Base-by-base conservation (phyloP, 371 early-diverging fungal species). In the Fennellomyces sp. region DNA sequence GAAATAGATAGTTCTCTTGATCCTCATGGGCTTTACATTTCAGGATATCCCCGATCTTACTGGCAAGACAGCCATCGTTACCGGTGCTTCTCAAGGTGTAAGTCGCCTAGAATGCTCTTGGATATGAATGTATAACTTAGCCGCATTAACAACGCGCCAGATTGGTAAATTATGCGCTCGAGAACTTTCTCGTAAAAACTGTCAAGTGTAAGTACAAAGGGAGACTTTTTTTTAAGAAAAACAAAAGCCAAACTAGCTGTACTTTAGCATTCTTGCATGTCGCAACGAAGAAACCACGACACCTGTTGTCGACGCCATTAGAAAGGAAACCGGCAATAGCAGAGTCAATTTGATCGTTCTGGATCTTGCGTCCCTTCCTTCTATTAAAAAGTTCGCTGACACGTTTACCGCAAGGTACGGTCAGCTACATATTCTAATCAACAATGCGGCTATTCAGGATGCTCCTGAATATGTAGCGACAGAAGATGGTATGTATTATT, bases 11-110 rank as follows among this genome's bases (percentile, higher is more conserved):
- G n/a, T n/a, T n/a, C n/a, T n/a, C n/a, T n/a, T n/a, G n/a, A n/a
- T n/a, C n/a, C n/a, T n/a, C n/a, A n/a, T n/a, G n/a, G n/a, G n/a
- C 27, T 21, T 27, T 56, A 81, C 68, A 41, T 53, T 70, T 8
- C 57, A 72, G 8, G 72, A 83, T 5, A 84, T 90, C 41, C 89
- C 91, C 13, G 78, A 85, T 63, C 75, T 88, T 35, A 62, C 76
- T 19, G 86, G 84, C 41, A 88, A 88, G 69, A 57, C 79, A 48
- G 88, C 85, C 35, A 78, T 93, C 27, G 86, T 93, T 25, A 91
- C 91, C n/a, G 93, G 93, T 27, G 86, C 81, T 6, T 87, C 81
- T 61, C 68, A 78, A 6, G 92, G 92, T 61, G n/a, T n/a, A n/a
- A n/a, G n/a, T n/a, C n/a, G n/a, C n/a, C n/a, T n/a, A n/a, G n/a